Conservation (phyloP, 2,329 filamentous ascomycete genomes). For the Stylonectria norvegica region DNA sequence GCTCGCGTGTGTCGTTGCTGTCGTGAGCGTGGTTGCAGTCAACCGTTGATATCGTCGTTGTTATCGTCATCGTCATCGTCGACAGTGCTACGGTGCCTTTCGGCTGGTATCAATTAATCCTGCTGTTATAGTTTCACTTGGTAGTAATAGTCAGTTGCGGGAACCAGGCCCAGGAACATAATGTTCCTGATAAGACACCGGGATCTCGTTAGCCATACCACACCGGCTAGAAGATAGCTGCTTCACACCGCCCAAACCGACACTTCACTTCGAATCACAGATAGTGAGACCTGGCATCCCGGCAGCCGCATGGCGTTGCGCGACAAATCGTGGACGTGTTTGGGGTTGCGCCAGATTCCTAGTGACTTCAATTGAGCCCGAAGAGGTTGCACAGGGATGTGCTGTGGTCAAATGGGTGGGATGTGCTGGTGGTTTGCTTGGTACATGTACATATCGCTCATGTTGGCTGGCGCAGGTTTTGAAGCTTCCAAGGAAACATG, state of each 20-base stretch:
- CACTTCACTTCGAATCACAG: too few relatives aligned
- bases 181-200: too few relatives aligned
- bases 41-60: too few relatives aligned
- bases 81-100: too few relatives aligned
- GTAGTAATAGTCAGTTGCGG: too few relatives aligned
- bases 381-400: neutral
- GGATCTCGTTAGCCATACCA: conserved; percentile 14
- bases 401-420: neutral
- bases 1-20: too few relatives aligned
- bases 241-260: conserved; percentile 20
- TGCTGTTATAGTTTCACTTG: too few relatives aligned
- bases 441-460: too few relatives aligned
- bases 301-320: conserved; percentile 14
- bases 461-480: too few relatives aligned
- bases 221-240: conserved; percentile 12
- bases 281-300: conserved; percentile 13
- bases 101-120: too few relatives aligned
- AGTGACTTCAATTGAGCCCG: conserved; percentile 10
- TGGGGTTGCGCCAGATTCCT: conserved; percentile 14
- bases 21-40: too few relatives aligned
- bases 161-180: too few relatives aligned
- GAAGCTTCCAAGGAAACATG: conserved; percentile 11
- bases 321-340: conserved; percentile 12
- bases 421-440: neutral
- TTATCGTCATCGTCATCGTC: neutral